phyloP scores from a whole-genome alignment of 306 rosid genomes.

The Carpinus fangiana region DNA sequence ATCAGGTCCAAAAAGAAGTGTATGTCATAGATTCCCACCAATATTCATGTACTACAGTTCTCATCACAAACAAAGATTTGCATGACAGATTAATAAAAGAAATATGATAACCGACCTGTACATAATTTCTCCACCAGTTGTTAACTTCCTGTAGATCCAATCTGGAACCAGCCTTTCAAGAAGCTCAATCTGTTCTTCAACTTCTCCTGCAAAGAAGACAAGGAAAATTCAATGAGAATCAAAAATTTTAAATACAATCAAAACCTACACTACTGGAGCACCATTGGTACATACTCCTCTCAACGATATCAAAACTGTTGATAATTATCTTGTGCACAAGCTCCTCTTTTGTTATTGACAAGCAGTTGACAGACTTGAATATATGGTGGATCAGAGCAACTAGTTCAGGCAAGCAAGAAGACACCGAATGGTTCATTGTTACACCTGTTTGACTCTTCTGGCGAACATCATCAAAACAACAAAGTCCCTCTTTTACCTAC shows the following conservation, averaged over 20 bases:
- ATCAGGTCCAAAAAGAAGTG: too few species aligned
- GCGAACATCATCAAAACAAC: slow-evolving; percentile 24
- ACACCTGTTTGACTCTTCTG: slow-evolving; percentile 29
- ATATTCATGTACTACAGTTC: neutral
- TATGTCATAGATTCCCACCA: neutral
- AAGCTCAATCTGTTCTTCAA: slow-evolving; percentile 52
- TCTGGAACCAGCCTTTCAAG: slow-evolving; percentile 57
- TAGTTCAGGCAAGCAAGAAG: slow-evolving; percentile 43
- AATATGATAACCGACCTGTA: slow-evolving; percentile 41
- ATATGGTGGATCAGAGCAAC: slow-evolving; percentile 56
- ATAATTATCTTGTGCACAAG: slow-evolving; percentile 66
- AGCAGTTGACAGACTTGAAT: slow-evolving; percentile 48
- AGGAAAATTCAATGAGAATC: slow-evolving; percentile 22
- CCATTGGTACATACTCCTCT: slow-evolving; percentile 48
- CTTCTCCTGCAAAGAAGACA: slow-evolving; percentile 51
- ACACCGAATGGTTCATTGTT: slow-evolving; percentile 8
- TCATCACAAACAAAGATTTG: slow-evolving; percentile 3
- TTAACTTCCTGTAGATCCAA: slow-evolving; percentile 54
- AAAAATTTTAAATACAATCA: slow-evolving; percentile 21
- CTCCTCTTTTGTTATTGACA: slow-evolving; percentile 67
- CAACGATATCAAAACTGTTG: slow-evolving; percentile 51
- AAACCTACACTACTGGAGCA: slow-evolving; percentile 14
- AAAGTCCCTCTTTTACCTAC: slow-evolving; percentile 37
- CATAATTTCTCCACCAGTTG: slow-evolving; percentile 47
- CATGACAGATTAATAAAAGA: slow-evolving; percentile 11